A percentile compares a stretch with the other conserved stretches of the same genome.
Evolutionary conservation across 2,329 filamentous ascomycete genomes (phyloP).

Genomic region (Talaromyces piceae): DNA sequence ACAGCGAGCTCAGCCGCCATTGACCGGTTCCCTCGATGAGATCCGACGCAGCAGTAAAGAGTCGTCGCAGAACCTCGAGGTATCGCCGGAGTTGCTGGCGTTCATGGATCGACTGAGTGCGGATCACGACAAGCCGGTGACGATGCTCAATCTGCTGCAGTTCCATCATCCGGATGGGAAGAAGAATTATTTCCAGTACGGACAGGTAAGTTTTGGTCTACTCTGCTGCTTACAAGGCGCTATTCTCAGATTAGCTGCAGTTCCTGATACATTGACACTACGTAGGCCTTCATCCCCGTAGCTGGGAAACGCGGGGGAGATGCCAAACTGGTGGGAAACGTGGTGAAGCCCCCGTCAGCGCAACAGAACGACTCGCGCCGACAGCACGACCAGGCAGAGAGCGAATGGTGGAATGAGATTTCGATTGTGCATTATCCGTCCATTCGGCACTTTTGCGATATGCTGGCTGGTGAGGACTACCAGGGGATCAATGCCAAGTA

Average conservation of each 20-base stretch:
- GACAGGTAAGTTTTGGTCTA: slow-evolving; percentile 42
- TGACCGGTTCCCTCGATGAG: slow-evolving; percentile 25
- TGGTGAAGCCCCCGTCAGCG: slow-evolving; percentile 29
- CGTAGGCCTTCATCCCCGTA: slow-evolving; percentile 32
- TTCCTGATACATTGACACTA: neutral
- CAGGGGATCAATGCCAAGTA: slow-evolving; percentile 50
- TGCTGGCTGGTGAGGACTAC: slow-evolving; percentile 52
- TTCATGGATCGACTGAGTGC: slow-evolving; percentile 40
- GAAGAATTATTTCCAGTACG: slow-evolving; percentile 50
- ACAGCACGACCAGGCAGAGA: slow-evolving; percentile 14
- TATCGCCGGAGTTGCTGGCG: slow-evolving; percentile 42
- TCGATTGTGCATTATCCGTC: slow-evolving; percentile 59
- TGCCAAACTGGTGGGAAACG: slow-evolving; percentile 56
- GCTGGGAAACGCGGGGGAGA: slow-evolving; percentile 48
- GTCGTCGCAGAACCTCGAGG: slow-evolving; percentile 46
- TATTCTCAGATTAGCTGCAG: neutral
- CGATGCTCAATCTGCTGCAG: slow-evolving; percentile 57
- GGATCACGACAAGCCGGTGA: slow-evolving; percentile 41
- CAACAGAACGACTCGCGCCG: slow-evolving; percentile 19
- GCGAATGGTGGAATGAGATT: slow-evolving; percentile 53
- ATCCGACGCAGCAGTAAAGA: slow-evolving; percentile 18
- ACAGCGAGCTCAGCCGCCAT: slow-evolving; percentile 13
- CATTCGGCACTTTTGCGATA: slow-evolving; percentile 55
- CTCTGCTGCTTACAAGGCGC: neutral
- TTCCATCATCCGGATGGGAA: slow-evolving; percentile 46